Base-by-base conservation (phyloP, 441 rosid genomes). In the Croton laevigatus region DNA sequence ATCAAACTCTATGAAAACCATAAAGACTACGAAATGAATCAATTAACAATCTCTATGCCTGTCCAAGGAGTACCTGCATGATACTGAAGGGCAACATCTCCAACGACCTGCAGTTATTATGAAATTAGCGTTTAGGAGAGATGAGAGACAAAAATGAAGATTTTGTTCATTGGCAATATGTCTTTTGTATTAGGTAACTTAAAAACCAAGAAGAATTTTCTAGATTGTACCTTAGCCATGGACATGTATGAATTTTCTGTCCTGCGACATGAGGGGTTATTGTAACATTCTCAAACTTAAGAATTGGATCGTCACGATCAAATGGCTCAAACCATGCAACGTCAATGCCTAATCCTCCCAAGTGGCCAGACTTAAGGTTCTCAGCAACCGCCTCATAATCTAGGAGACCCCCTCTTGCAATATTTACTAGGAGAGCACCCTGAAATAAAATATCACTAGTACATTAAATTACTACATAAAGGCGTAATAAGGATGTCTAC, bases 241-340 rank as follows among this genome's bases (percentile, higher is more conserved):
- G 85, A 79, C 74, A 88, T 82, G 76, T 86, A 91, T 38, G 97
- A 83, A 80, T 71, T 68, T 76, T 87, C 86, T 0, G 96, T 91
- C 97, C 97, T 7, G 89, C 98, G 53, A 94, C 81, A 46, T 91
- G 97, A 73, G 98, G 97, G 40, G 93, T 91, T 58, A 94, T 73
- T 11, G 91, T 44, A 60, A 91, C 91, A 65, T 91, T 94, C 60
- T 81, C 83, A 69, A 87, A 84, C 76, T 83, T 91, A 71, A 94
- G 67, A 76, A 91, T 79, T 4, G 85, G 88, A 73, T 94, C 94
- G 0, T 85, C 63, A 5, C 96, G 97, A 71, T 89, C 86, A 76
- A 89, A 85, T 38, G 98, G 97, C 68, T 94, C 98, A n/a, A 80
- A 82, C 98, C 97, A 91, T 22, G 97, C 89, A 72, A 91, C 98